Evolutionary conservation across 139 green algal species (phyloP).

Genomic region (Chlorella sp.): DNA sequence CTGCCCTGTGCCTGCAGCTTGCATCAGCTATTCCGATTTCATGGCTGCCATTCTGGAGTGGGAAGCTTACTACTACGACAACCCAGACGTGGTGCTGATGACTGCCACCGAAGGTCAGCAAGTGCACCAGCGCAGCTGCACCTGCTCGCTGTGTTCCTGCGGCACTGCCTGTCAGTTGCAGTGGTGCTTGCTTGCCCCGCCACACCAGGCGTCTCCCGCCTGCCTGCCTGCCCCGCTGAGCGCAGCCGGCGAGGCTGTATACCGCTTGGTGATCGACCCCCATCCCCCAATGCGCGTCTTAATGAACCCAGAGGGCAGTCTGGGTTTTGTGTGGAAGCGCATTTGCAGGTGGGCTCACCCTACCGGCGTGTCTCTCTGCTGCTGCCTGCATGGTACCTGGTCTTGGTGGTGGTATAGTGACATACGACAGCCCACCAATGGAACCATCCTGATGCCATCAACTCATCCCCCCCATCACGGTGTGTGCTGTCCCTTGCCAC

Average conservation of each 20-base stretch:
- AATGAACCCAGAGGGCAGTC: neutral
- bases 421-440: neutral
- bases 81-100: neutral
- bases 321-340: neutral
- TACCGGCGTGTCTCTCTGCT: neutral
- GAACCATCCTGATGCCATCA: neutral
- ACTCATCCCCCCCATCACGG: no score
- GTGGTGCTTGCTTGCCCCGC: no score
- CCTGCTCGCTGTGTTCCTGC: neutral
- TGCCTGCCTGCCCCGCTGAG: neutral
- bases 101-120: neutral
- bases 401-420: no score
- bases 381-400: neutral
- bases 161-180: neutral
- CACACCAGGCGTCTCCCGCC: no score
- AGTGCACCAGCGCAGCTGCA: neutral
- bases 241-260: conserved; percentile 8
- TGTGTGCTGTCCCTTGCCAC: neutral
- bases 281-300: neutral
- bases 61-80: neutral
- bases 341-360: neutral
- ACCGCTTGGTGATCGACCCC: neutral
- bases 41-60: neutral
- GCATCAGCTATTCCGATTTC: neutral
- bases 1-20: neutral